A percentile compares a stretch with the other conserved stretches of the same genome.
Evolutionary conservation across 345 rosid genomes (phyloP).

Genomic region (Nasturtium officinale): DNA sequence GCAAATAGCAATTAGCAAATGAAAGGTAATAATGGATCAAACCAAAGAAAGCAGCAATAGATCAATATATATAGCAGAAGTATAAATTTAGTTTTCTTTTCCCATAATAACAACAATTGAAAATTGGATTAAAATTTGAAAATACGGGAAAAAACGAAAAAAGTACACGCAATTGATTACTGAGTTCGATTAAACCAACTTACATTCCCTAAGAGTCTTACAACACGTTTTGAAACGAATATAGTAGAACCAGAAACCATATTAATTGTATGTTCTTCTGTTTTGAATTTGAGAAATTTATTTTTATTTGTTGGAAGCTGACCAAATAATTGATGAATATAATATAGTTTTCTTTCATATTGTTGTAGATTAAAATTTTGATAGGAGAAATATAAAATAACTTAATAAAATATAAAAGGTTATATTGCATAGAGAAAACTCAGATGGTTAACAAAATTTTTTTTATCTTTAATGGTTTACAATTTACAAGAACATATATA

Average conservation of each 20-base stretch:
- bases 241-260: not conserved
- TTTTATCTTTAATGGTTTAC: no score
- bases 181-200: not conserved
- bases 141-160: not conserved
- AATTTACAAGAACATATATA: not conserved
- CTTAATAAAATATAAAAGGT: not conserved
- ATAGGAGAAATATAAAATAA: not conserved
- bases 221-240: not conserved
- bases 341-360: not conserved
- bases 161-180: not conserved
- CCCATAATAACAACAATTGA: not conserved
- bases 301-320: not conserved
- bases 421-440: slow-evolving; percentile 1
- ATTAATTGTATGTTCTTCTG: not conserved
- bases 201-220: not conserved
- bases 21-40: not conserved
- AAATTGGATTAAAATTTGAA: not conserved
- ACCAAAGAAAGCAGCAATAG: not conserved
- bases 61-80: not conserved
- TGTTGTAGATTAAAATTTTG: not conserved
- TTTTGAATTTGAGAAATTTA: not conserved
- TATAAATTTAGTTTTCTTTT: not conserved
- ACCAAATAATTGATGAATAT: not conserved
- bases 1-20: not conserved
- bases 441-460: no score